phyloP scores from a whole-genome alignment of 345 rosid genomes.

The Sonneratia alba region DNA sequence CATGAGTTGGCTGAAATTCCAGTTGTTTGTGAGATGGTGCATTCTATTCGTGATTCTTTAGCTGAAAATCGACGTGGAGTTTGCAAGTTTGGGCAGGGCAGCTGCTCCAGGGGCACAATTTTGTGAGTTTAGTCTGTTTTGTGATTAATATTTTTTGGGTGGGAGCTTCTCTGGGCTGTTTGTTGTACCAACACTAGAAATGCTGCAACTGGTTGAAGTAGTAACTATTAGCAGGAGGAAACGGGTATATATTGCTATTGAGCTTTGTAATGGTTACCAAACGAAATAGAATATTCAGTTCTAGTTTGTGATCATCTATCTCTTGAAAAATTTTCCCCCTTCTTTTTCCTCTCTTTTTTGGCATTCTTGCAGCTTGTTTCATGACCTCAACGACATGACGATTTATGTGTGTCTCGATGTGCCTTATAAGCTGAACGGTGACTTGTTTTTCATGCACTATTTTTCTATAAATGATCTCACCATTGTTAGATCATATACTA shows the following conservation, averaged over 20 bases:
- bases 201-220: neutral
- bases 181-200: neutral
- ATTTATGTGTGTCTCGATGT: neutral
- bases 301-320: neutral
- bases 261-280: neutral
- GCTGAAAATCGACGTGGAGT: constrained; percentile 70
- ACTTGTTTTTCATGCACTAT: too few relatives aligned
- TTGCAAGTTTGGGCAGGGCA: constrained; percentile 74
- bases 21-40: constrained; percentile 53
- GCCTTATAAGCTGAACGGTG: too few relatives aligned
- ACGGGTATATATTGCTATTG: neutral
- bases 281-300: neutral
- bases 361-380: neutral
- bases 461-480: too few relatives aligned
- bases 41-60: constrained; percentile 66
- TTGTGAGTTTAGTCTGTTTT: neutral
- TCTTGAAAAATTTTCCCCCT: too few relatives aligned
- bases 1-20: constrained; percentile 41
- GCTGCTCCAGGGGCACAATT: constrained; percentile 18
- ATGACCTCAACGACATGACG: neutral
- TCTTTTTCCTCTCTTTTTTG: neutral
- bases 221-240: neutral
- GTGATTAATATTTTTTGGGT: neutral
- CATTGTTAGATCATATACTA: too few relatives aligned
- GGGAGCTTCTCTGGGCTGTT: neutral